Evolutionary conservation across 75 land plant genomes (phyloP).

Genomic region (Azolla pinnata): DNA sequence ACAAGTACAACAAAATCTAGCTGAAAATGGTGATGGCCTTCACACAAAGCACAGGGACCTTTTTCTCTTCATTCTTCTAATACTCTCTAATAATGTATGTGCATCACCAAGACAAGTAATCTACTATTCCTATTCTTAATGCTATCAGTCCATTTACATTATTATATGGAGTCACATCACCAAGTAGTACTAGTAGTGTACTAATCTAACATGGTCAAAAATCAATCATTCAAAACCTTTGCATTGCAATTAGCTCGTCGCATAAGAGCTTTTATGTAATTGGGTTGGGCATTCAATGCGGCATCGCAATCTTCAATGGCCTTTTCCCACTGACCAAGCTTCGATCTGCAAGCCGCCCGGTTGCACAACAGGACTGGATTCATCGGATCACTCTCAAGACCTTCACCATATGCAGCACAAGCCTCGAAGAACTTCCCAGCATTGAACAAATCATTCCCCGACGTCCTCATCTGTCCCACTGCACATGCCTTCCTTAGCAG

Average conservation of each 20-base stretch:
- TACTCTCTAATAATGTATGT: too few species aligned
- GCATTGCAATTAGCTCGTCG: constrained; percentile 64
- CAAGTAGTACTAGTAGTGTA: too few species aligned
- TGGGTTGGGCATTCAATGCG: constrained; percentile 65
- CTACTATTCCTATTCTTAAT: neutral
- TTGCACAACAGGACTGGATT: constrained; percentile 78
- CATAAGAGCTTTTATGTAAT: constrained; percentile 74
- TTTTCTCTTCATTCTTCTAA: too few species aligned
- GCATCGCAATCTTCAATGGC: constrained; percentile 77
- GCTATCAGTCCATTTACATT: neutral
- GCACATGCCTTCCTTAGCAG: constrained; percentile 45
- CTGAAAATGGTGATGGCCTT: too few species aligned
- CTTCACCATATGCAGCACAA: constrained; percentile 72
- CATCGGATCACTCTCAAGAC: constrained; percentile 54
- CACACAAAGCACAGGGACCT: too few species aligned
- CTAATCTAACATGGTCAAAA: too few species aligned
- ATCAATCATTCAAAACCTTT: constrained; percentile 39
- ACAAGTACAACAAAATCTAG: too few species aligned
- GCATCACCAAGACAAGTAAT: too few species aligned
- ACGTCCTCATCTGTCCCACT: constrained; percentile 55
- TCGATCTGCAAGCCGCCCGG: constrained; percentile 82
- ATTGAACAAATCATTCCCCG: constrained; percentile 72
- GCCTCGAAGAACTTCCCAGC: constrained; percentile 67
- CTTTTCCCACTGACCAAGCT: constrained; percentile 66
- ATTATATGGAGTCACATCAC: neutral